Percentiles rank a stretch among this genome's conserved stretches.
These are phyloP conservation scores for Apophysomyces trapeziformis DNA, from an alignment of 371 early-diverging fungal species.

Conservation along the genomic window DNA sequence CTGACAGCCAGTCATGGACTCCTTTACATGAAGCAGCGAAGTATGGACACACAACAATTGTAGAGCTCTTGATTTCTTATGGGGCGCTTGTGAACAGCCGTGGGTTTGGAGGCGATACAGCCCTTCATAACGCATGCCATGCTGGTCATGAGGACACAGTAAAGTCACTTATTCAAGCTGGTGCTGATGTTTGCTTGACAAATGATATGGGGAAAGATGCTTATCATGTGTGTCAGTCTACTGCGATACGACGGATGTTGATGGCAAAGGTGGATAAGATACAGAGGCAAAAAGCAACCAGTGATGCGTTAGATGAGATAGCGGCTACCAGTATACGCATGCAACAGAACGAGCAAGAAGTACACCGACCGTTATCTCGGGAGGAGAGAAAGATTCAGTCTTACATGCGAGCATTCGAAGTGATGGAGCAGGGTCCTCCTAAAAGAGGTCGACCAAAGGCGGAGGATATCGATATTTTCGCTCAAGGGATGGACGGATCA, in stretches of 20 bases:
- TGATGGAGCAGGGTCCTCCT: constrained; percentile 41
- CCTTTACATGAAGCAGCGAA: constrained; percentile 85
- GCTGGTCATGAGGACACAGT: constrained; percentile 65
- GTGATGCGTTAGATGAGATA: constrained; percentile 36
- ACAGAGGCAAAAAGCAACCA: constrained; percentile 37
- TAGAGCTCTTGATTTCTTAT: constrained; percentile 67
- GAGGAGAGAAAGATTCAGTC: constrained; percentile 76
- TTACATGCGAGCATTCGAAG: constrained; percentile 57
- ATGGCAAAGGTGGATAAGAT: constrained; percentile 49
- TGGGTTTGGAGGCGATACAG: constrained; percentile 67
- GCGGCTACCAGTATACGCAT: constrained; percentile 33
- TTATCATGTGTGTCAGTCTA: constrained; percentile 55
- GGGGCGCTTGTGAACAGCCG: constrained; percentile 74
- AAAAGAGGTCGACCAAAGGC: constrained; percentile 38
- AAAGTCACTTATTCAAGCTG: constrained; percentile 60
- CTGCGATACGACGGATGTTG: constrained; percentile 35
- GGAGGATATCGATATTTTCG: constrained; percentile 21
- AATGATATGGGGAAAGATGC: constrained; percentile 60
- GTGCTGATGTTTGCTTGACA: constrained; percentile 62
- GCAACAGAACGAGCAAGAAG: constrained; percentile 15
- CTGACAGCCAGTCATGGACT: constrained; percentile 74
- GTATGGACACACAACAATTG: constrained; percentile 66
- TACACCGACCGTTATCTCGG: constrained; percentile 43
- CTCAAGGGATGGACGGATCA: constrained; percentile 1
- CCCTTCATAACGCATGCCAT: constrained; percentile 74